phyloP scores from a whole-genome alignment of 768 basidiomycete genomes.

The Ramaria sp. region DNA sequence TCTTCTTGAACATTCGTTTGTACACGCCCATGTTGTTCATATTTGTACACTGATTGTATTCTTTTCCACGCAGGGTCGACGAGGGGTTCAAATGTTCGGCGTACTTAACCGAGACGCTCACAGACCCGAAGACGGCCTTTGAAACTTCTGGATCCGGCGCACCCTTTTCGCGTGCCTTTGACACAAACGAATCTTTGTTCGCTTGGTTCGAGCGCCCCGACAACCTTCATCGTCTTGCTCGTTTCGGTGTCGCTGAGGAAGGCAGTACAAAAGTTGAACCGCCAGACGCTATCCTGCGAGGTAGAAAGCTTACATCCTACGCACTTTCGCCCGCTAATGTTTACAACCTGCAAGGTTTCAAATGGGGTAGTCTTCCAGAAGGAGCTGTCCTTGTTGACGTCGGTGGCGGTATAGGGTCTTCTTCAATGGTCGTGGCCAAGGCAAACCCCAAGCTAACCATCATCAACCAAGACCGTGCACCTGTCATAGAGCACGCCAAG shows the following conservation, averaged over 20 bases:
- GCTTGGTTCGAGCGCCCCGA: not conserved
- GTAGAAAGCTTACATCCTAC: constrained; percentile 9
- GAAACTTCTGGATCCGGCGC: not conserved
- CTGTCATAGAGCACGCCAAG: constrained; percentile 17
- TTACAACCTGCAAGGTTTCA: constrained; percentile 11
- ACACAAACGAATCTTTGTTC: not conserved
- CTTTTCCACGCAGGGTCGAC: not conserved
- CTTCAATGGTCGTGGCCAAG: constrained; percentile 7
- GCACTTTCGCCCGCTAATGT: not conserved
- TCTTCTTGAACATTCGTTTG: constrained; percentile 7
- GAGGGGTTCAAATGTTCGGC: not conserved
- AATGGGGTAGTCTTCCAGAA: constrained; percentile 13
- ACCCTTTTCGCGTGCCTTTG: not conserved
- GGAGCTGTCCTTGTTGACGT: constrained; percentile 16
- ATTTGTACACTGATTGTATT: too few relatives aligned
- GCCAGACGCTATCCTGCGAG: constrained; percentile 13
- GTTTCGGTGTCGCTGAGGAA: too few relatives aligned
- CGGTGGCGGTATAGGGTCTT: constrained; percentile 14
- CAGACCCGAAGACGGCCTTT: constrained; percentile 12
- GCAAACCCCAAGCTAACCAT: constrained; percentile 9
- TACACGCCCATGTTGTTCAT: constrained; percentile 10
- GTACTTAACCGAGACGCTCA: not conserved
- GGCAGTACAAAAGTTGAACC: too few relatives aligned
- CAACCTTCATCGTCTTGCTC: not conserved
- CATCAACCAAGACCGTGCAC: constrained; percentile 14